Percentiles rank a stretch among this genome's conserved stretches.
phyloP scores from a whole-genome alignment of 768 basidiomycete genomes.

The Kwoniella sp. region DNA sequence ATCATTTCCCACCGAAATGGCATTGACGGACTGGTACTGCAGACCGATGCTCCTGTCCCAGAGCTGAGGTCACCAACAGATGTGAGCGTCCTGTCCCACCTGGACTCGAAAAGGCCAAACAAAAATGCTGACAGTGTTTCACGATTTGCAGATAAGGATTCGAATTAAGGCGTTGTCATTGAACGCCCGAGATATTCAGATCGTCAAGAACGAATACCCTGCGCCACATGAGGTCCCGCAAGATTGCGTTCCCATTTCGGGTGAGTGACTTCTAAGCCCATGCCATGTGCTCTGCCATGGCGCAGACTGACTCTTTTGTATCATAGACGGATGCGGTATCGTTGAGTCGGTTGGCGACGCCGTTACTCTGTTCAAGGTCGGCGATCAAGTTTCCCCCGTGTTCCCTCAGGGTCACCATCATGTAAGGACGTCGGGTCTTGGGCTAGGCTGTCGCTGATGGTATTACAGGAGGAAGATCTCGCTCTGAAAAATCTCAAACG shows the following conservation, averaged over 20 bases:
- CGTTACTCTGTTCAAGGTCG: conserved; percentile 45
- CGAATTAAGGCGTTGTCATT: conserved; percentile 51
- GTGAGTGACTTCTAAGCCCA: no score
- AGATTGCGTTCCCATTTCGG: conserved; percentile 42
- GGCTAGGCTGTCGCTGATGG: conserved; percentile 1
- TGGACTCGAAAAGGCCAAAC: no score
- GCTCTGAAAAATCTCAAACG: conserved; percentile 30
- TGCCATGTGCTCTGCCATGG: no score
- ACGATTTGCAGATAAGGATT: conserved; percentile 40
- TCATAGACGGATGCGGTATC: conserved; percentile 40
- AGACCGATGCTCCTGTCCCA: conserved; percentile 30
- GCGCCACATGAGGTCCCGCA: conserved; percentile 46
- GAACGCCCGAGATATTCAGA: conserved; percentile 53
- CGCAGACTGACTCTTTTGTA: background rate
- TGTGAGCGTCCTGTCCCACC: conserved; percentile 30
- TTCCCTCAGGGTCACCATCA: conserved; percentile 46
- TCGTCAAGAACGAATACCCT: conserved; percentile 47
- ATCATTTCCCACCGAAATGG: conserved; percentile 33
- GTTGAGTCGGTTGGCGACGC: conserved; percentile 42
- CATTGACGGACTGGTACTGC: conserved; percentile 34
- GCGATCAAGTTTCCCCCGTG: conserved; percentile 42
- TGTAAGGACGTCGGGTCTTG: conserved; percentile 19
- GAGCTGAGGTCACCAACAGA: conserved; percentile 31
- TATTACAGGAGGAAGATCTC: conserved; percentile 44
- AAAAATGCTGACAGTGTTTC: background rate